phyloP scores from a whole-genome alignment of 257 asterid species.

The Ehretia macrophylla region DNA sequence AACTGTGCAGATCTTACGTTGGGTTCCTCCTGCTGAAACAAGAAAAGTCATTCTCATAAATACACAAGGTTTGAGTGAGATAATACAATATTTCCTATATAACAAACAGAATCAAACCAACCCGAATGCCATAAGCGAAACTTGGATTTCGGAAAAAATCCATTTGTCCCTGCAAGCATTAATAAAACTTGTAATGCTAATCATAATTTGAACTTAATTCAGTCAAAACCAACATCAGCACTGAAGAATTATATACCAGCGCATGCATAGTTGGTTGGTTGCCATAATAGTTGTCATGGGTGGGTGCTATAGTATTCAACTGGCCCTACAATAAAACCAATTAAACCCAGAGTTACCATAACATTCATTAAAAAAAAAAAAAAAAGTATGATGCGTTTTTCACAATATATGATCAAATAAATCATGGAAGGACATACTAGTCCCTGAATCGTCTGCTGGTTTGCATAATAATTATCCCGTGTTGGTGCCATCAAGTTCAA shows the following conservation, averaged over 20 bases:
- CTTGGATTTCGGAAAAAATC: conserved; percentile 77
- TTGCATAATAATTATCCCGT: conserved; percentile 73
- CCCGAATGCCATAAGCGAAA: conserved; percentile 79
- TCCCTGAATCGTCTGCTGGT: conserved; percentile 79
- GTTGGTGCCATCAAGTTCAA: conserved; percentile 82
- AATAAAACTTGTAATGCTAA: conserved; percentile 13
- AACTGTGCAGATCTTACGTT: conserved; percentile 71
- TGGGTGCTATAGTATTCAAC: conserved; percentile 78
- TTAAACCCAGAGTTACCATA: conserved; percentile 4
- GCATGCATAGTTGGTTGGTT: conserved; percentile 74
- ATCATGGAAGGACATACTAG: conserved; percentile 48
- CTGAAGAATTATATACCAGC: conserved; percentile 47
- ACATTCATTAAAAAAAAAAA: neutral
- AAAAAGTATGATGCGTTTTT: neutral
- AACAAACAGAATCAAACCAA: conserved; percentile 35
- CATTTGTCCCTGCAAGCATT: conserved; percentile 79
- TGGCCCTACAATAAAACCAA: conserved; percentile 65
- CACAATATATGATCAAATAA: conserved; percentile 1
- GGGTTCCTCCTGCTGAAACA: conserved; percentile 68
- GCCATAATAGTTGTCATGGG: conserved; percentile 75
- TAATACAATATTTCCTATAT: conserved; percentile 1
- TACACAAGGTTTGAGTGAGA: conserved; percentile 1
- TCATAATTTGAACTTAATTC: conserved; percentile 1
- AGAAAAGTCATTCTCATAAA: neutral
- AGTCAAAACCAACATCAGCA: neutral